Evolutionary conservation across 441 rosid species (phyloP), one percentile per base, ranked within the genome.

Genomic region (Pelargonium cotyledonis): DNA sequence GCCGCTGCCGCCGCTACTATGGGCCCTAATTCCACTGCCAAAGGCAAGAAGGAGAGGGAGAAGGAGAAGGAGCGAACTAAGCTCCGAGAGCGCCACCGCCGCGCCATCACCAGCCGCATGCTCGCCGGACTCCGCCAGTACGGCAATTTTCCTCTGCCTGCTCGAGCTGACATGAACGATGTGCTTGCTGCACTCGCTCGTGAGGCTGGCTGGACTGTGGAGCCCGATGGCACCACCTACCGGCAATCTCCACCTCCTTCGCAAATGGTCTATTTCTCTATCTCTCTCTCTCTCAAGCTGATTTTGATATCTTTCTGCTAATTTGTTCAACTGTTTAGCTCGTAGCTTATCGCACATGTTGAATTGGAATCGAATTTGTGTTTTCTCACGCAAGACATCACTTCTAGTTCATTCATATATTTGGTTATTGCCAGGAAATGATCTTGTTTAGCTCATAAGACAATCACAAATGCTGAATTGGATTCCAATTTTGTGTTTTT

Each of bases 81-180:
- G 82, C 90, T 86, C 31, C 85, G 94, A 60, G 94, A 88, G 78
- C 87, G 90, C 70, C 90, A 88, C 74, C 78, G 87, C 73, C 80
- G 94, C 58, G 90, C 94, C 41, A 86, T 88, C 79, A 88, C 94
- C 21, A 86, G 94, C 80, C 82, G 90, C 67, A 88, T 88, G 90
- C 86, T 88, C 47, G 86, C 90, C 16, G 90, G 94, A 2, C 77
- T 88, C 66, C 86, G 94, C 74, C 94, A 86, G 71, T 85, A 85
- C 66, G 94, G 90, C 8, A 86, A 88, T 67, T 88, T 88, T 46
- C 88, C 90, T 41, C 86, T 88, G 7, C 94, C 90, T 23, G 94
- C 90, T 26, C 94, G 94, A 68, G 94, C 90, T 16, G 94, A 88
- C 82, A 88, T 86, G 94, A 88, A 88, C 80, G 94, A 88, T 65